Conservation (phyloP, 805 yeast species). For the Zygosaccharomyces bisporus region DNA sequence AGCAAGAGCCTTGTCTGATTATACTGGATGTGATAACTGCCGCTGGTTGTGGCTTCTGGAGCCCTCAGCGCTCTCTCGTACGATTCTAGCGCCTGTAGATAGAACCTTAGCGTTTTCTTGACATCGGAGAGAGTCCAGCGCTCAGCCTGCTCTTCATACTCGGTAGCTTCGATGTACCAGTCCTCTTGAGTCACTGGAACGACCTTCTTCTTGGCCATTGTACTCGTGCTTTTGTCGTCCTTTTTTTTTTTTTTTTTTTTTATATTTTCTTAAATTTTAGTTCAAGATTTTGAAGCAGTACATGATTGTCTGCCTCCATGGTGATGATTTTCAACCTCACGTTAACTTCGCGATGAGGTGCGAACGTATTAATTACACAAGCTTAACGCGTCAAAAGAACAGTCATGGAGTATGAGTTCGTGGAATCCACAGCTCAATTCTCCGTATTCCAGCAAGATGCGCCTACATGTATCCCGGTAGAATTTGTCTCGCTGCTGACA, state of each 20-base stretch:
- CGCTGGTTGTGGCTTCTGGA: conserved; percentile 26
- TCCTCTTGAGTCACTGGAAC: conserved; percentile 27
- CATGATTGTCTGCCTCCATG: too few relatives aligned
- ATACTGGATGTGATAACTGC: conserved; percentile 36
- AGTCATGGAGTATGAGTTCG: conserved; percentile 7
- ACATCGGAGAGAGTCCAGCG: conserved; percentile 36
- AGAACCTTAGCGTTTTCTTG: conserved; percentile 29
- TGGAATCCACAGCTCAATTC: conserved; percentile 8
- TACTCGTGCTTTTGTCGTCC: background rate
- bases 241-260: background rate
- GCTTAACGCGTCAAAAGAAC: background rate
- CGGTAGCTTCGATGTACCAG: conserved; percentile 32
- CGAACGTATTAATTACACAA: background rate
- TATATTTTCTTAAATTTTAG: conserved; percentile 3
- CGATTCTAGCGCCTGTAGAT: conserved; percentile 25
- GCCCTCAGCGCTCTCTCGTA: conserved; percentile 37
- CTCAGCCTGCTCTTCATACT: conserved; percentile 36
- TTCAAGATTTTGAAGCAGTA: too few relatives aligned
- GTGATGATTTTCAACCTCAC: background rate
- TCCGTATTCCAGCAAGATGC: background rate
- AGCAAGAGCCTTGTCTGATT: conserved; percentile 32
- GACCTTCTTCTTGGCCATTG: conserved; percentile 6
- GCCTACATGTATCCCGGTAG: conserved; percentile 10
- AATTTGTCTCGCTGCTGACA: conserved; percentile 23
- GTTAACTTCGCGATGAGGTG: background rate